phyloP scores from a whole-genome alignment of 2,329 filamentous ascomycete species.

The Aspergillus costaricaensis region DNA sequence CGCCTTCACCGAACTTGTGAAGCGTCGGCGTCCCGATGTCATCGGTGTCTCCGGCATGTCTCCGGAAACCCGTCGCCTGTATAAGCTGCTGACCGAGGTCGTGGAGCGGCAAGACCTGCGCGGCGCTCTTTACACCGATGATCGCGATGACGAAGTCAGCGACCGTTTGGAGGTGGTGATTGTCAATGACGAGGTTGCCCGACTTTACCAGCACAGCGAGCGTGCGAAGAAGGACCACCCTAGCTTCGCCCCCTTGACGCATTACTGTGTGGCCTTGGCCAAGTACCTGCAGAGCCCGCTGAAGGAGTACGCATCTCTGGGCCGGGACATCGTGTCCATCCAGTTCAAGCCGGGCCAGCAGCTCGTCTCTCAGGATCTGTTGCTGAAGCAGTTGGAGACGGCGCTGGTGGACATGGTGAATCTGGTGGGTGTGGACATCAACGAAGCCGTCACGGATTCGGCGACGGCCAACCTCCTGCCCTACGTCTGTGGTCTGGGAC shows the following conservation, averaged over 20 bases:
- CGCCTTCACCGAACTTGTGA: slow-evolving; percentile 75
- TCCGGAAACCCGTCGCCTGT: slow-evolving; percentile 79
- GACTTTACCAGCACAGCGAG: slow-evolving; percentile 88
- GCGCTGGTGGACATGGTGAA: slow-evolving; percentile 99
- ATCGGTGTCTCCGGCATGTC: slow-evolving; percentile 87
- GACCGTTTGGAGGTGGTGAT: slow-evolving; percentile 86
- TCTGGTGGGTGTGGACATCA: slow-evolving; percentile 90
- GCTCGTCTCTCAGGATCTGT: slow-evolving; percentile 81
- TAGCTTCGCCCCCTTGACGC: slow-evolving; percentile 71
- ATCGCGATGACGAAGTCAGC: slow-evolving; percentile 72
- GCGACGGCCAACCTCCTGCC: slow-evolving; percentile 86
- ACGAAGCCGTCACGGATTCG: slow-evolving; percentile 79
- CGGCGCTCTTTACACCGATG: slow-evolving; percentile 80
- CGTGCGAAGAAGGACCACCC: slow-evolving; percentile 80
- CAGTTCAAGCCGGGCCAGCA: slow-evolving; percentile 89
- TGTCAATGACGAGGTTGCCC: slow-evolving; percentile 95
- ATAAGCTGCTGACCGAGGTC: slow-evolving; percentile 77
- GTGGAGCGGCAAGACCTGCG: slow-evolving; percentile 76
- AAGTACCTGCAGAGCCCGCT: slow-evolving; percentile 93
- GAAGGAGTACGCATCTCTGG: slow-evolving; percentile 92
- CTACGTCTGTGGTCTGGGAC: slow-evolving; percentile 87
- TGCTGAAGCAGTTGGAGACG: slow-evolving; percentile 85
- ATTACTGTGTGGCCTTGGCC: slow-evolving; percentile 87
- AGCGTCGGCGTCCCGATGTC: slow-evolving; percentile 81
- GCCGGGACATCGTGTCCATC: slow-evolving; percentile 82